phyloP scores from a whole-genome alignment of 352 stramenopile species.

The Phytophthora sp. region DNA sequence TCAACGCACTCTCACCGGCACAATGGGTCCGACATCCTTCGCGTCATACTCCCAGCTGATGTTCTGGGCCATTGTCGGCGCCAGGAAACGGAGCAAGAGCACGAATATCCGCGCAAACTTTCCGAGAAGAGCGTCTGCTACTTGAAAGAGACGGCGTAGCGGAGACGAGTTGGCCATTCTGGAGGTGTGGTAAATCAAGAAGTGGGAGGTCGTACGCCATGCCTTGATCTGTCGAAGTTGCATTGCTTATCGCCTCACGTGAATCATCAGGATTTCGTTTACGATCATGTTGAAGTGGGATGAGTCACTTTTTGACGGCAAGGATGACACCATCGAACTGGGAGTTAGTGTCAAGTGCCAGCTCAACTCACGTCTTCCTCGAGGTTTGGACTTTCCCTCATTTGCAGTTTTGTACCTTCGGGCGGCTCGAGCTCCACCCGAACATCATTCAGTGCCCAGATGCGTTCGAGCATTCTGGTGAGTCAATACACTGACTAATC shows the following conservation, averaged over 20 bases:
- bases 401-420: too few species aligned
- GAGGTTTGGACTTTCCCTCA: too few species aligned
- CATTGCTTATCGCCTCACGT: too few species aligned
- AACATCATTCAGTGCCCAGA: too few species aligned
- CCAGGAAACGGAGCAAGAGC: background rate
- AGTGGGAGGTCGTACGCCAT: too few species aligned
- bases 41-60: slow-evolving; percentile 25
- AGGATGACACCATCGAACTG: background rate
- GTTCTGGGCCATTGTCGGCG: slow-evolving; percentile 12
- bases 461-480: too few species aligned
- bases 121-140: slow-evolving; percentile 19
- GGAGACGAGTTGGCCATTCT: background rate
- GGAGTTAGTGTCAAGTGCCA: too few species aligned
- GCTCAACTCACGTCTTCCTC: slow-evolving; percentile 1
- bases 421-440: too few species aligned
- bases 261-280: slow-evolving; percentile 14
- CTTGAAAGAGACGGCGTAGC: background rate
- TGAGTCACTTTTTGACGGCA: background rate
- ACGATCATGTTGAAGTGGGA: slow-evolving; percentile 7
- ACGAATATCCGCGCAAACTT: slow-evolving; percentile 10
- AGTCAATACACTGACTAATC: too few species aligned
- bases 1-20: slow-evolving; percentile 39
- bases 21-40: slow-evolving; percentile 13
- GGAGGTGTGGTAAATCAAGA: background rate
- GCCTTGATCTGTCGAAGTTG: too few species aligned